Evolutionary conservation across 305 asterid species (phyloP).

Genomic region (Vinca major): DNA sequence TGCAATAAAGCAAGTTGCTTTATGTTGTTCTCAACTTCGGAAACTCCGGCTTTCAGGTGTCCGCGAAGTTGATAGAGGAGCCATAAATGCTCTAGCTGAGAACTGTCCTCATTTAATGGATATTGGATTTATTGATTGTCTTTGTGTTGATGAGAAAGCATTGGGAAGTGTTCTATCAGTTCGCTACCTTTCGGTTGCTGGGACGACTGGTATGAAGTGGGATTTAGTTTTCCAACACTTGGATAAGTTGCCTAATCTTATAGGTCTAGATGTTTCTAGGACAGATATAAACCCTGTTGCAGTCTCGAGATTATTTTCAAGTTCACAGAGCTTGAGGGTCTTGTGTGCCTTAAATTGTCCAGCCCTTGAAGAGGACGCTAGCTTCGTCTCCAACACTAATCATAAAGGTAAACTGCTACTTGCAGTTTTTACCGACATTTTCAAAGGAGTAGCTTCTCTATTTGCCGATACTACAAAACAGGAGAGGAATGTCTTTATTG

Average conservation of each 20-base stretch:
- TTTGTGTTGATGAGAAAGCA: conserved; percentile 56
- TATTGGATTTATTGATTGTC: conserved; percentile 73
- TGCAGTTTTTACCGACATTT: conserved; percentile 52
- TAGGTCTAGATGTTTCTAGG: conserved; percentile 83
- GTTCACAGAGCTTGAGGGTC: conserved; percentile 54
- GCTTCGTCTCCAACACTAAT: conserved; percentile 44
- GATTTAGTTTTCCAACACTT: conserved; percentile 43
- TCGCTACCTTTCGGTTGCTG: conserved; percentile 77
- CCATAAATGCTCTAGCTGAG: conserved; percentile 66
- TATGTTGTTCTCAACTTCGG: conserved; percentile 56
- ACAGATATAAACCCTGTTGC: conserved; percentile 48
- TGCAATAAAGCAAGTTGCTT: conserved; percentile 64
- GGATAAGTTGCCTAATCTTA: conserved; percentile 60
- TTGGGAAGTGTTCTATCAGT: conserved; percentile 53
- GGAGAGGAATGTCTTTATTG: conserved; percentile 44
- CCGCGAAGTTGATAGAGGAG: conserved; percentile 61
- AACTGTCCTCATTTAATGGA: conserved; percentile 53
- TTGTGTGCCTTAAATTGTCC: conserved; percentile 71
- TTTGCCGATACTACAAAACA: conserved; percentile 43
- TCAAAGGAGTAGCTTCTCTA: conserved; percentile 50
- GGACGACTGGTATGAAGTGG: conserved; percentile 65
- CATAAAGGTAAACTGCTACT: conserved; percentile 65
- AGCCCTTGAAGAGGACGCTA: conserved; percentile 50
- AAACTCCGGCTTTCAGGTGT: conserved; percentile 73
- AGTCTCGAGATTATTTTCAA: conserved; percentile 49